phyloP scores from a whole-genome alignment of 2,329 filamentous ascomycete species.

The Penicillium paneum region DNA sequence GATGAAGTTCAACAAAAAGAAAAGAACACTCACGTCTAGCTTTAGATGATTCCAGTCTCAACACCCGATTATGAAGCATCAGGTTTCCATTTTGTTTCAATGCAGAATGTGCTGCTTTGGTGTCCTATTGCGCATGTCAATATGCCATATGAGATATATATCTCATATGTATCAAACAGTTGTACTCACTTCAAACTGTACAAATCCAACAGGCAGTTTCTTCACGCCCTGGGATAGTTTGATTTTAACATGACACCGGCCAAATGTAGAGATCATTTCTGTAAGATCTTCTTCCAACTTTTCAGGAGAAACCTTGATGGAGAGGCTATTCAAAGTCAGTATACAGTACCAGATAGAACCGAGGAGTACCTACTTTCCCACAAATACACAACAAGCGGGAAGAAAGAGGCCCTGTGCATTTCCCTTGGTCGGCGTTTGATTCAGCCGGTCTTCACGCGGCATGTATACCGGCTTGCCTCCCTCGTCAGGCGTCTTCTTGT shows the following conservation, averaged over 20 bases:
- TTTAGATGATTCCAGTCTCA: constrained; percentile 2
- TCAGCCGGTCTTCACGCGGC: constrained; percentile 27
- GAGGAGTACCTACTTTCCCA: constrained; percentile 36
- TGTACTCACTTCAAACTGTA: constrained; percentile 38
- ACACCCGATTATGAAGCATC: not conserved
- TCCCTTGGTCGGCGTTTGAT: constrained; percentile 26
- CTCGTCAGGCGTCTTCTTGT: not conserved
- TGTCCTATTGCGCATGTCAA: not conserved
- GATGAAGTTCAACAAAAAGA: not conserved
- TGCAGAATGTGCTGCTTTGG: constrained; percentile 10
- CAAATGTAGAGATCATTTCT: constrained; percentile 30
- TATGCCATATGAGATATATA: not conserved
- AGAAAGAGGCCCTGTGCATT: constrained; percentile 40
- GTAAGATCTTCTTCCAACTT: constrained; percentile 31
- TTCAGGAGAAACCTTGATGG: constrained; percentile 24
- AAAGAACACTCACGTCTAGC: not conserved
- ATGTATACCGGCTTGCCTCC: constrained; percentile 3
- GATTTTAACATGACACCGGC: constrained; percentile 37
- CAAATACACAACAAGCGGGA: constrained; percentile 38
- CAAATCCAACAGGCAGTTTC: constrained; percentile 37
- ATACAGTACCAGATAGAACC: not conserved
- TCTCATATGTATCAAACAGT: not conserved
- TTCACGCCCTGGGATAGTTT: constrained; percentile 26
- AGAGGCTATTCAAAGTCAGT: constrained; percentile 24
- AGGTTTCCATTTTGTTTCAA: not conserved